Evolutionary conservation across 345 rosid genomes (phyloP), one percentile per base, ranked within the genome.

Genomic region (Acer saccharum): DNA sequence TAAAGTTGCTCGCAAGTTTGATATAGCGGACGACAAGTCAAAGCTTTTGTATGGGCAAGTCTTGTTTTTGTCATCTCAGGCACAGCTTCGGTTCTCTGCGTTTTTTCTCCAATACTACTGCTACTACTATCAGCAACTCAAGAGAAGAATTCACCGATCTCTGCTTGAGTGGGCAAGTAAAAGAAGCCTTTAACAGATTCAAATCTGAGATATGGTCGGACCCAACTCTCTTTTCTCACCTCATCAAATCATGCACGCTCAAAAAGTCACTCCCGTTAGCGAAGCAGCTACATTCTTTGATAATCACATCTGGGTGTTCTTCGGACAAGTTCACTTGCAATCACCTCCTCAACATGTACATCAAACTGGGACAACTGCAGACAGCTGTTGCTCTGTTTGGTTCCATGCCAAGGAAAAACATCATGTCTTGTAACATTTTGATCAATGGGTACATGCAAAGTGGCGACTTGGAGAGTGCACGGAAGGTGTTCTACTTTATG

Each of bases 341-440:
- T 64, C 96, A 95, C 76, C 86, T 93, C 48, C 83, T 93, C 69
- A 95, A 87, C 73, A 80, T 93, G 86, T 95, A 91, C 85, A 88
- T 83, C 73, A 92, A 95, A 78, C 72, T 86, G 43, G 92, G 94
- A 2, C 84, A 92, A 63, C 54, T 91, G 52, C 76, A 76, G 25
- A 75, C 81, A 0, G 88, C 91, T 17, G 67, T 88, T 20, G 21
- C 84, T 0, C 72, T 93, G 81, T 93, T 91, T 68, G 79, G 75
- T 0, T 72, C 54, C 7, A 88, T 91, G 89, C 84, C 82, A 0
- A 77, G 73, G 81, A 90, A 83, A 77, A 94, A 95, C 76, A 65
- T 82, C 46, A 95, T 93, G 98, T 92, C 98, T 7, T 81, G 88
- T 48, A 93, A 95, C 82, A 92, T 93, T 61, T 74, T 95, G 78